Evolutionary conservation across 345 rosid species (phyloP).

Genomic region (Euphorbia peplus): DNA sequence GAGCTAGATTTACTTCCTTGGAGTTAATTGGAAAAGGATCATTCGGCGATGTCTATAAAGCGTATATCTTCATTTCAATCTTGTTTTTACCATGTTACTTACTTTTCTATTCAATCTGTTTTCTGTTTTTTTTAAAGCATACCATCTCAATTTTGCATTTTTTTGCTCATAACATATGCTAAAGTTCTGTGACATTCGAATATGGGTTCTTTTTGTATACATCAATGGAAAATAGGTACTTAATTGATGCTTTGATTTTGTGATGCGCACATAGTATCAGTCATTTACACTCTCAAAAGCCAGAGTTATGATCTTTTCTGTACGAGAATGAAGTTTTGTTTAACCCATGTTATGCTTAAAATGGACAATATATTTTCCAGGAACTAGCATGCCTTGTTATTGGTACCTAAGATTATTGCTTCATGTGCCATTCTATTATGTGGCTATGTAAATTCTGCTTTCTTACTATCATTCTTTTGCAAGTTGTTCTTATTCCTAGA

Average conservation of each 20-base stretch:
- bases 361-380: background rate
- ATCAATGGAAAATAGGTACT: background rate
- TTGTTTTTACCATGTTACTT: background rate
- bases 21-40: constrained; percentile 98
- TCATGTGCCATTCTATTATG: background rate
- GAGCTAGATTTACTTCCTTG: constrained; percentile 68
- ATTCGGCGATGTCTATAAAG: constrained; percentile 97
- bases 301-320: background rate
- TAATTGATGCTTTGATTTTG: background rate
- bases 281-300: background rate
- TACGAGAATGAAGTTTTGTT: background rate
- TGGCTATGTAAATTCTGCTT: background rate
- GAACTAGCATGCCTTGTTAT: background rate
- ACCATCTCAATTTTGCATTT: background rate
- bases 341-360: background rate
- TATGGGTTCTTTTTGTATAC: background rate
- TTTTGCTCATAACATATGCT: constrained; percentile 2
- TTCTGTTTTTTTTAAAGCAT: background rate
- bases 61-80: constrained; percentile 39
- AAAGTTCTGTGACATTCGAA: background rate
- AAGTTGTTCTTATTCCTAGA: background rate
- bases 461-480: background rate
- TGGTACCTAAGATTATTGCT: background rate
- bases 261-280: background rate
- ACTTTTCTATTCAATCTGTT: background rate